Percentiles rank a stretch among this genome's conserved stretches.
Conservation (phyloP, 306 rosid species). For the Citrullus amarus region DNA sequence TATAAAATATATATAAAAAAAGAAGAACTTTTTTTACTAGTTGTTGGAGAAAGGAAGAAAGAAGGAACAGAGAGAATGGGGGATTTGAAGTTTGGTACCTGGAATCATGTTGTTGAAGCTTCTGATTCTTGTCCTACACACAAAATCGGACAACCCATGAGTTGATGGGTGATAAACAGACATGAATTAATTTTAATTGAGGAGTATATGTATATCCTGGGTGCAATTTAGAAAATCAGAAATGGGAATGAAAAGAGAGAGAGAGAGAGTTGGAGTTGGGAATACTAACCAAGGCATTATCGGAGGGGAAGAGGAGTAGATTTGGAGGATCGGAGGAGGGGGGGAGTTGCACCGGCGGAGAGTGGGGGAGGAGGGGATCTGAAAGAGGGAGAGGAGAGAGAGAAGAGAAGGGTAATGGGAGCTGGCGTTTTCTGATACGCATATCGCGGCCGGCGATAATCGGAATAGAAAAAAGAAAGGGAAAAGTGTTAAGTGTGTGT, state of each 20-base stretch:
- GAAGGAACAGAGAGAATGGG: not conserved
- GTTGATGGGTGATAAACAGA: too few relatives aligned
- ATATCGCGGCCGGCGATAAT: not conserved
- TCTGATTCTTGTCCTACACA: not conserved
- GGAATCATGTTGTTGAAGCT: not conserved
- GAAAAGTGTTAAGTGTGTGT: not conserved
- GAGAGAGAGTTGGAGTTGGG: not conserved
- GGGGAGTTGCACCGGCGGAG: conserved; percentile 49
- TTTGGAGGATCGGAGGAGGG: conserved; percentile 38
- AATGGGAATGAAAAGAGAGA: not conserved
- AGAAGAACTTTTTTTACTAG: not conserved
- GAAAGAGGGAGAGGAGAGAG: conserved; percentile 39
- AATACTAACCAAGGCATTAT: conserved; percentile 43
- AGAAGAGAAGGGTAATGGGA: conserved; percentile 41
- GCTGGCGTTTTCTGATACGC: conserved; percentile 66
- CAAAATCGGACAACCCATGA: not conserved
- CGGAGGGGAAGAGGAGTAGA: not conserved
- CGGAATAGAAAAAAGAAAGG: not conserved
- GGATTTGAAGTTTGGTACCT: not conserved
- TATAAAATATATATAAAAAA: too few relatives aligned
- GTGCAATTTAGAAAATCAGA: not conserved
- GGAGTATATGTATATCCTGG: too few relatives aligned
- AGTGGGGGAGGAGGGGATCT: conserved; percentile 53
- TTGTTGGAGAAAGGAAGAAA: not conserved
- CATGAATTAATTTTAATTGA: too few relatives aligned